Base-by-base conservation (phyloP, 116 monocot genomes). In the Iris pallida region DNA sequence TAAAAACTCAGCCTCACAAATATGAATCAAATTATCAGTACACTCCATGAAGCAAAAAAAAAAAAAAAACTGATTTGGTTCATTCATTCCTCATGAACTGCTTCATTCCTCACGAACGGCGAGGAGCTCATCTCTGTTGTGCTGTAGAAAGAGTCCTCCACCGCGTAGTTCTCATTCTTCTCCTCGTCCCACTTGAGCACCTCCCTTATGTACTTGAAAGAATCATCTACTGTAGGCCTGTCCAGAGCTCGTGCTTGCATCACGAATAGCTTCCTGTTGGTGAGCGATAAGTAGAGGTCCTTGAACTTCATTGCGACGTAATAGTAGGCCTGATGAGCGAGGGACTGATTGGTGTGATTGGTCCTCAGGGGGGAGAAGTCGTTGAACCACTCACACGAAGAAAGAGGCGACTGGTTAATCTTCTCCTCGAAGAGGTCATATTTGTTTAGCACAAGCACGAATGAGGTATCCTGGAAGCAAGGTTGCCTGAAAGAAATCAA, bases 41-140 rank as follows among this genome's bases (percentile, higher is more conserved):
- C 30, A 30, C 30, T 30, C 30, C 30, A 30, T 30, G 30, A 30
- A 30, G 30, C 30, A 30, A 30, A 30, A 30, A 0, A 30, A 30
- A 30, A 30, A 30, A 30, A 30, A 30, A 30, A 30, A 3, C 30
- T 30, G 30, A 30, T 30, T 30, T 30, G 30, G 30, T 30, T 30
- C 30, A 30, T 30, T 30, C 30, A 30, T 30, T 30, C 30, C 30
- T 30, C 30, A 30, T 30, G 30, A 30, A 1, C 30, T 0, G 30
- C 30, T 30, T 53, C 67, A 49, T 75, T 86, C 66, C 79, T 75
- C 61, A 87, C 57, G 64, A 82, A 87, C 4, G 89, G 93, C 0
- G 84, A 87, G 5, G 85, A 88, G 69, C 83, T 95, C 55, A 95
- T 16, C 12, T 95, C 91, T 5, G 86, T 95, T 53, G 88, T 88